phyloP scores from a whole-genome alignment of 169 alveolate species.

The Eimeria zaria region DNA sequence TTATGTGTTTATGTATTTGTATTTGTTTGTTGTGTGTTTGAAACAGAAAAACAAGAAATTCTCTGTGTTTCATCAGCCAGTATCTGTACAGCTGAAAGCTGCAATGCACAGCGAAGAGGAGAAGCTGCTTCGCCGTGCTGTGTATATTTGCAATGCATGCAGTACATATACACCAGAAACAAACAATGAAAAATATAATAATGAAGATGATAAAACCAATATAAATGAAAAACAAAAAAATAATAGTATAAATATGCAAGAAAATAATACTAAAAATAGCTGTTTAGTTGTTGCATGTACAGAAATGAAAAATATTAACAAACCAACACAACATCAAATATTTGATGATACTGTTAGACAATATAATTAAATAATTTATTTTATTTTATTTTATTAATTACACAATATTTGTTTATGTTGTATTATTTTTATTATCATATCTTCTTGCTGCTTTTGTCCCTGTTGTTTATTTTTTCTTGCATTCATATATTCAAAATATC shows the following conservation, averaged over 20 bases:
- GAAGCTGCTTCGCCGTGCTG: constrained; percentile 57
- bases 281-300: constrained; percentile 10
- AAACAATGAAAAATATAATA: not conserved
- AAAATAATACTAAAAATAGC: no score
- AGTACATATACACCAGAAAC: not conserved
- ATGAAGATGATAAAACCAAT: not conserved
- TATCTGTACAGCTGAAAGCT: constrained; percentile 82
- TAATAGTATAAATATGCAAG: not conserved
- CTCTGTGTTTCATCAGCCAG: constrained; percentile 84
- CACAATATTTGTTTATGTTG: no score
- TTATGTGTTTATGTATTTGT: not conserved
- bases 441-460: not conserved
- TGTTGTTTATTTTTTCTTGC: not conserved
- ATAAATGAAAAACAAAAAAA: not conserved
- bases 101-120: constrained; percentile 75
- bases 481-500: not conserved
- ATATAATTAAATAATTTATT: not conserved
- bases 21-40: not conserved
- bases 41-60: constrained; percentile 39
- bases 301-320: not conserved
- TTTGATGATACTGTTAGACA: not conserved
- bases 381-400: not conserved
- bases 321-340: not conserved
- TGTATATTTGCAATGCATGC: not conserved
- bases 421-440: no score